phyloP scores from a whole-genome alignment of 257 asterid species.

The Solanum habrochaites region DNA sequence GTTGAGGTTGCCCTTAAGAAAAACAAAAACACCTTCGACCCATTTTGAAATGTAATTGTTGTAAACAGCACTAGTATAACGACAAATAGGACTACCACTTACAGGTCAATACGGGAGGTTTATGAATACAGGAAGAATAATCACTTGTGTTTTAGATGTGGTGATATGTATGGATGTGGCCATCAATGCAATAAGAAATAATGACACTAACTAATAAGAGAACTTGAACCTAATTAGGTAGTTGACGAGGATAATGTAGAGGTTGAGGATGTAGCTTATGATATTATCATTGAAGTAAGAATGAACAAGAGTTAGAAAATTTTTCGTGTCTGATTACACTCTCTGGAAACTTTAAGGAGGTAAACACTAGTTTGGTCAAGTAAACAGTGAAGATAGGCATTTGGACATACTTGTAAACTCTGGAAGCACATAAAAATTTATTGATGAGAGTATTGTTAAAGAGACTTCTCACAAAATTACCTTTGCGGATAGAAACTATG shows the following conservation, averaged over 20 bases:
- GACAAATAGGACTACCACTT: background rate
- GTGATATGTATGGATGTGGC: background rate
- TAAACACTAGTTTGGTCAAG: background rate
- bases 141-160: background rate
- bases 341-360: background rate
- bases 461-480: no score
- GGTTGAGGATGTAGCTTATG: background rate
- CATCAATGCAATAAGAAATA: background rate
- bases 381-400: background rate
- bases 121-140: background rate
- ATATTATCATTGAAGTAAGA: background rate
- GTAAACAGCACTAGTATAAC: background rate
- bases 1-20: background rate
- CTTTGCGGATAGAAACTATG: no score
- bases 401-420: background rate
- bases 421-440: background rate
- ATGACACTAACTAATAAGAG: background rate
- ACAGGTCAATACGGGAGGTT: background rate
- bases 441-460: no score
- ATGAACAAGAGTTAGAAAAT: background rate
- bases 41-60: background rate
- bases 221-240: background rate
- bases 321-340: background rate
- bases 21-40: background rate
- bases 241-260: background rate